Percentiles rank a stretch among this genome's conserved stretches.
phyloP scores from a whole-genome alignment of 371 early-diverging fungal genomes.

The Zopfochytrium polystomum region DNA sequence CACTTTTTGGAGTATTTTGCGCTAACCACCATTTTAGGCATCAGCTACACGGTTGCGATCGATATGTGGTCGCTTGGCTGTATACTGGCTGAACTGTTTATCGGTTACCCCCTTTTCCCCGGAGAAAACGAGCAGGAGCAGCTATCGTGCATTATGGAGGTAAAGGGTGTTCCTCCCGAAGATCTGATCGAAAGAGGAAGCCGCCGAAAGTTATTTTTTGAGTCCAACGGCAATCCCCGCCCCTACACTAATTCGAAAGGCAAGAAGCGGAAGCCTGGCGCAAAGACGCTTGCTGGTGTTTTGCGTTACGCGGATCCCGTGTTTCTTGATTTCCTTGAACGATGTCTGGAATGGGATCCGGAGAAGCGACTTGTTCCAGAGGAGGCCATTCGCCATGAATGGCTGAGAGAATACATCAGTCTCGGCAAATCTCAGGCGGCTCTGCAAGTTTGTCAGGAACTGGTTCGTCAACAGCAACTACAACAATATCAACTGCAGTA shows the following conservation, averaged over 20 bases:
- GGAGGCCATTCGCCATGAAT: constrained; percentile 65
- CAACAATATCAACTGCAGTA: neutral
- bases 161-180: constrained; percentile 79
- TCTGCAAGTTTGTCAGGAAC: neutral
- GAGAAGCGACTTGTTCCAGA: constrained; percentile 78
- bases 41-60: constrained; percentile 80
- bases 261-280: constrained; percentile 76
- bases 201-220: constrained; percentile 83
- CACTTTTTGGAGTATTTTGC: neutral
- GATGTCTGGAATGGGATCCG: constrained; percentile 92
- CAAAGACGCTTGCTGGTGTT: constrained; percentile 69
- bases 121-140: constrained; percentile 97
- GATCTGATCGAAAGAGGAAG: constrained; percentile 72
- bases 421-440: neutral
- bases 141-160: constrained; percentile 89
- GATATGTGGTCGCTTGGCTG: constrained; percentile 99
- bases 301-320: constrained; percentile 68
- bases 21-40: constrained; percentile 19
- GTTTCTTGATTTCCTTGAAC: constrained; percentile 83
- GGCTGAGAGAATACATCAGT: constrained; percentile 14
- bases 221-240: constrained; percentile 61
- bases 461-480: neutral
- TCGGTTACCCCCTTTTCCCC: constrained; percentile 89
- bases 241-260: constrained; percentile 81
- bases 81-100: constrained; percentile 89